Conservation (phyloP, 108 stramenopile genomes). For the Bacterosira constricta region DNA sequence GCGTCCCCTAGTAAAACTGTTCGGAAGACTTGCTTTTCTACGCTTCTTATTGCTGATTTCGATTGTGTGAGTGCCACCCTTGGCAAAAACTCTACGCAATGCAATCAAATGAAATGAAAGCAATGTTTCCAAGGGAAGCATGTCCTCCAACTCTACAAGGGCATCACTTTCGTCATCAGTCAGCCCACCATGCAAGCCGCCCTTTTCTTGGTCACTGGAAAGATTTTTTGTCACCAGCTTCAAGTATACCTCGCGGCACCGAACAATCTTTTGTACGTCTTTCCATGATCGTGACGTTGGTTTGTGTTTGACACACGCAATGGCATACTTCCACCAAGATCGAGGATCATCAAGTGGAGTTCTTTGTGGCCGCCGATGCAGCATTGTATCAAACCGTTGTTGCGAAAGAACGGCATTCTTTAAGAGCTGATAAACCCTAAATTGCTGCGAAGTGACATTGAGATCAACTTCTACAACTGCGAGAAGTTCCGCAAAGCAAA, state of each 20-base stretch:
- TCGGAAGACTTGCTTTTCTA: background rate
- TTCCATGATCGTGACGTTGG: constrained; percentile 76
- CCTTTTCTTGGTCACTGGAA: constrained; percentile 22
- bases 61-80: background rate
- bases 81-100: constrained; percentile 53
- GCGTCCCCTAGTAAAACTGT: background rate
- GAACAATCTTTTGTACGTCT: constrained; percentile 63
- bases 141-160: constrained; percentile 65
- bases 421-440: constrained; percentile 65
- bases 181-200: constrained; percentile 75
- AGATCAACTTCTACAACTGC: constrained; percentile 57
- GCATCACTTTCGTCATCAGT: constrained; percentile 58
- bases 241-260: constrained; percentile 61
- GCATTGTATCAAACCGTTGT: constrained; percentile 85
- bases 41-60: background rate
- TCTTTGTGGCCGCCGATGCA: constrained; percentile 62
- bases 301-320: constrained; percentile 68
- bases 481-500: constrained; percentile 61
- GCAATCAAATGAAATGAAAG: constrained; percentile 79
- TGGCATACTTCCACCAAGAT: constrained; percentile 82
- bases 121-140: constrained; percentile 77
- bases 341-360: constrained; percentile 50
- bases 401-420: constrained; percentile 74
- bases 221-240: constrained; percentile 70
- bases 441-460: constrained; percentile 65